Evolutionary conservation across 2,329 filamentous ascomycete genomes (phyloP).

Genomic region (Claviceps arundinis): DNA sequence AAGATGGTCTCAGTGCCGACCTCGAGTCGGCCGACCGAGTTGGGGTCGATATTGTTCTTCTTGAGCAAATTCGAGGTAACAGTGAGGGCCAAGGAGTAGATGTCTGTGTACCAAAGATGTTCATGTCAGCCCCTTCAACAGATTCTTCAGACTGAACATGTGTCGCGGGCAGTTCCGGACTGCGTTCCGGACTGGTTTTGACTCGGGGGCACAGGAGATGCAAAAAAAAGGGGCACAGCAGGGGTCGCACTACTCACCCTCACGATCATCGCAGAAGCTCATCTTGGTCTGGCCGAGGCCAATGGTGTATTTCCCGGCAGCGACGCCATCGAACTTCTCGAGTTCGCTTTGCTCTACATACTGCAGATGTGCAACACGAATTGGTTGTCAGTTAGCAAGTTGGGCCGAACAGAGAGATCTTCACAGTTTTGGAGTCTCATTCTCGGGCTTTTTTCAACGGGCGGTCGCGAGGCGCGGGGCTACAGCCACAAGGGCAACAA

Average conservation of each 20-base stretch:
- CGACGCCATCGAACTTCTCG: slow-evolving; percentile 76
- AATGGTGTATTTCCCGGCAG: slow-evolving; percentile 77
- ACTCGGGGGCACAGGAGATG: neutral
- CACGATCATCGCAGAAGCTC: slow-evolving; percentile 82
- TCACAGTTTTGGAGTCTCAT: neutral
- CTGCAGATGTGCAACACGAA: slow-evolving; percentile 27
- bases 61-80: slow-evolving; percentile 63
- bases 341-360: slow-evolving; percentile 76
- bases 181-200: neutral
- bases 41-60: slow-evolving; percentile 72
- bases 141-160: neutral
- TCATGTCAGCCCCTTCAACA: neutral
- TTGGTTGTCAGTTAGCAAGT: slow-evolving; percentile 13
- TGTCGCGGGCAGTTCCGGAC: no score
- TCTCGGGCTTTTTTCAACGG: neutral
- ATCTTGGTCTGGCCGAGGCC: slow-evolving; percentile 84
- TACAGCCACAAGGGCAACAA: neutral
- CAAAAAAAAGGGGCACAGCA: neutral
- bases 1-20: slow-evolving; percentile 76
- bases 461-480: slow-evolving; percentile 1
- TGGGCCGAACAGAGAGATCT: slow-evolving; percentile 8
- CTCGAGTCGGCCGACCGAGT: slow-evolving; percentile 67
- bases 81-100: slow-evolving; percentile 76
- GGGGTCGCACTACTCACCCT: slow-evolving; percentile 43
- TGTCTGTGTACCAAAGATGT: slow-evolving; percentile 40